Evolutionary conservation across 257 asterid genomes (phyloP).

Genomic region (Solanum stenotomum): DNA sequence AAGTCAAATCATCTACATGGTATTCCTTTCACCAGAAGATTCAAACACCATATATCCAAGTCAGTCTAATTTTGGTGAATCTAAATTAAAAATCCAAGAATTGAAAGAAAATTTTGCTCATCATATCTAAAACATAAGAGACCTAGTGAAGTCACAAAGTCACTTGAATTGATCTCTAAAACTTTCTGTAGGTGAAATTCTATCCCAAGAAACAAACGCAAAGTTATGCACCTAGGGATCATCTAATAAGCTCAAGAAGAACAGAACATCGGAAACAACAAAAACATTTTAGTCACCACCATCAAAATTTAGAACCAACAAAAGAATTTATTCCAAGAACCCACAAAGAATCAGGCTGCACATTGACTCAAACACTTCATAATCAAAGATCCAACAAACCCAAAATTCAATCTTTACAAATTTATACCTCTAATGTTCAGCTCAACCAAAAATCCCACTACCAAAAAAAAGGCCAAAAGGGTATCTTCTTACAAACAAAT

Average conservation of each 20-base stretch:
- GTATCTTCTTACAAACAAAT: background rate
- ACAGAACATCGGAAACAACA: background rate
- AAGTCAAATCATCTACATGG: background rate
- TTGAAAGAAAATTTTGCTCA: background rate
- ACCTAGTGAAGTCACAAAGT: background rate
- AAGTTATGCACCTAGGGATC: background rate
- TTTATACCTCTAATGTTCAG: background rate
- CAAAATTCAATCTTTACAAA: background rate
- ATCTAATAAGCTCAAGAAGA: background rate
- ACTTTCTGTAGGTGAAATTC: background rate
- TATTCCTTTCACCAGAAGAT: background rate
- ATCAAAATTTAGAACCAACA: conserved; percentile 5
- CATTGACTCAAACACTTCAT: background rate
- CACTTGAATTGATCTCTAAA: background rate
- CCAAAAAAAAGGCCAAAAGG: background rate
- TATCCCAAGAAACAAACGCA: background rate
- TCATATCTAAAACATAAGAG: background rate
- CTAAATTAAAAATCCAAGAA: background rate
- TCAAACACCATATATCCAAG: background rate
- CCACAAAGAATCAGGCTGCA: conserved; percentile 2
- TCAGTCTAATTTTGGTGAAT: conserved; percentile 3
- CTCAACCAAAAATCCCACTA: background rate
- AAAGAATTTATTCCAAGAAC: background rate
- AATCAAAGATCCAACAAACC: background rate
- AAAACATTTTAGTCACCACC: background rate